phyloP scores from a whole-genome alignment of 257 asterid genomes.

The Scutellaria galericulata region DNA sequence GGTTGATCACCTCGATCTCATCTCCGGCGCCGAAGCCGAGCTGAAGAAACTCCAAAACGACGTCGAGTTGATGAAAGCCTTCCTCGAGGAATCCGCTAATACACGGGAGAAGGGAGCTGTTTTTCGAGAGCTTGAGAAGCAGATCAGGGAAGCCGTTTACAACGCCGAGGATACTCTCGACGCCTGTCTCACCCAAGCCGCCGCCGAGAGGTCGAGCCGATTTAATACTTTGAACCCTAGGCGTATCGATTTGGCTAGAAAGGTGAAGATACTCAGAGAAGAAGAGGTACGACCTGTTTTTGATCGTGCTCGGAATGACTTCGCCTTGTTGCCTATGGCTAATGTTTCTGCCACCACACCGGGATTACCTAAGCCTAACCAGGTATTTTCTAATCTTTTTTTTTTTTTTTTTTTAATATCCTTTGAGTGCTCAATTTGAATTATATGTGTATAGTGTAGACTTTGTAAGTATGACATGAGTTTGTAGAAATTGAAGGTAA shows the following conservation, averaged over 20 bases:
- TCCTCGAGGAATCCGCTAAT: constrained; percentile 28
- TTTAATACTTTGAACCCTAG: not conserved
- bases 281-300: constrained; percentile 22
- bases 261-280: constrained; percentile 32
- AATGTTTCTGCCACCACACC: not conserved
- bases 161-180: constrained; percentile 41
- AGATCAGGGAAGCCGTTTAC: constrained; percentile 36
- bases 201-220: constrained; percentile 12
- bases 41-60: constrained; percentile 29
- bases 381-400: not conserved
- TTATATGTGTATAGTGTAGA: too few relatives aligned
- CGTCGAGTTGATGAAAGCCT: constrained; percentile 32
- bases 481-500: too few relatives aligned
- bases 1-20: not conserved
- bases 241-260: constrained; percentile 23
- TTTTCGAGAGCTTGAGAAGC: constrained; percentile 24
- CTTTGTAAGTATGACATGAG: too few relatives aligned
- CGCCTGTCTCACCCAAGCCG: constrained; percentile 35
- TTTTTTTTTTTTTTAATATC: too few relatives aligned
- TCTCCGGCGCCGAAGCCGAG: constrained; percentile 33
- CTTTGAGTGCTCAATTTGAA: too few relatives aligned
- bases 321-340: constrained; percentile 26
- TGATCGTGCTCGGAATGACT: constrained; percentile 25
- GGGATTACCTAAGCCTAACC: constrained; percentile 1
- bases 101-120: constrained; percentile 27